Evolutionary conservation across 1,284 basidiomycete genomes (phyloP), one percentile per base, ranked within the genome.

Genomic region (Porphyrellus sp.): DNA sequence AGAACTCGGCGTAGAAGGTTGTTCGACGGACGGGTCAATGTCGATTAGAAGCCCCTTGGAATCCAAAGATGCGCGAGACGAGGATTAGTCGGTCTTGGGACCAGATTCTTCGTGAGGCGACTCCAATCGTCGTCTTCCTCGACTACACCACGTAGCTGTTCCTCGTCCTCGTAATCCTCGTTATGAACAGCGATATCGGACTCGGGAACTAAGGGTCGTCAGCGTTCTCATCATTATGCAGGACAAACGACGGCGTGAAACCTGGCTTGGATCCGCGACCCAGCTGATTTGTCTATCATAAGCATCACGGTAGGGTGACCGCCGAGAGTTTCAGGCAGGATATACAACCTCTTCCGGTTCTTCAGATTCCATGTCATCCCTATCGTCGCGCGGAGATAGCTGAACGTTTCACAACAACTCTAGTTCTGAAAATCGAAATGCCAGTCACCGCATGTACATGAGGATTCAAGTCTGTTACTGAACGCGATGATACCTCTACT

Each of bases 281-380:
- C 87, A 89, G 59, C 86, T 89, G 44, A 86, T 84, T 63, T 87
- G 81, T 58, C 86, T 78, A 20, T 84, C 81, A 54, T 71, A 75
- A 18, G 70, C 74, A 49, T 78, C 74, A 34, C 72, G 68, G 56
- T 74, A 77, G 23, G 73, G 74, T 8, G 75, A 76, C 31, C 76
- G 74, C 28, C 73, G 70, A 55, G 72, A 72, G 21, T 70, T 74
- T 59, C 77, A 80, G 33, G 77, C 78, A 54, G 77, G 76, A 59
- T 80, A 65, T 38, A 86, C 78, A 20, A 73, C 70, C 49, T 85
- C 79, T 60, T 87, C 83, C 25, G 56, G 65, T 6, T 70, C 67
- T 39, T 69, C 67, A 20, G 62, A 33, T 20, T 66, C 64, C 35
- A 57, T 41, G 42, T 67, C 65, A 27, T 71, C 78, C 16, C 83